Evolutionary conservation across 805 yeast species (phyloP), one percentile per base, ranked within the genome.

Genomic region (Wickerhamomyces sydowiorum): DNA sequence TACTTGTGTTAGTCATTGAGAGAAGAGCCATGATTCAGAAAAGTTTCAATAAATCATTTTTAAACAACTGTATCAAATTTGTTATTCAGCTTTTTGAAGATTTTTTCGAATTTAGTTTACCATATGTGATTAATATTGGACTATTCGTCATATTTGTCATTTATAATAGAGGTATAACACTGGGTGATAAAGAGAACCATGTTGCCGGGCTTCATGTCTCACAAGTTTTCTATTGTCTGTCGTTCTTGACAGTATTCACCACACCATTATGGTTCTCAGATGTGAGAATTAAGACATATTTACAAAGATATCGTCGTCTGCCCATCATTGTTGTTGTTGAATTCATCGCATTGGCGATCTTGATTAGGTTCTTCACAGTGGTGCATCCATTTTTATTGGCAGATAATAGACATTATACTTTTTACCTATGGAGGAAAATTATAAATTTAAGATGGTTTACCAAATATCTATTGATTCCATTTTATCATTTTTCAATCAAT

Each of bases 141-240:
- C 47, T 70, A 1, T 91, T 89, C 59, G 66, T 59, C 4, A 59
- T 56, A 1, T 91, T 89, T 55, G 57, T 89, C 31, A 48, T 72
- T 24, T 52, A 65, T 52, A 93, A 93, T 52, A 86, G 87, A 15
- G 95, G 96, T 0, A 80, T 93, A 32, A 82, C 98, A 0, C 70
- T 91, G 37, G 99, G 99, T 2, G 99, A 93, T 57, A 86, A 88
- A 60, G 80, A 78, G 25, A 90, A 91, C 60, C 99, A 93, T 59
- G 67, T 70, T 28, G 72, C 81, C 2, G 77, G 80, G 2, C 46
- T 85, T 2, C 96, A 93, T 59, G 28, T 83, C 4, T 88, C 83
- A 7, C 99, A 93, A 60, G 46, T 90, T 1, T 82, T 88, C 49
- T 93, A 93, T 60, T 87, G 91, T 56, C 62, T 75, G 21, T 57